Evolutionary conservation across 2,329 filamentous ascomycete species (phyloP).

Genomic region (Albifimbria verrucaria): DNA sequence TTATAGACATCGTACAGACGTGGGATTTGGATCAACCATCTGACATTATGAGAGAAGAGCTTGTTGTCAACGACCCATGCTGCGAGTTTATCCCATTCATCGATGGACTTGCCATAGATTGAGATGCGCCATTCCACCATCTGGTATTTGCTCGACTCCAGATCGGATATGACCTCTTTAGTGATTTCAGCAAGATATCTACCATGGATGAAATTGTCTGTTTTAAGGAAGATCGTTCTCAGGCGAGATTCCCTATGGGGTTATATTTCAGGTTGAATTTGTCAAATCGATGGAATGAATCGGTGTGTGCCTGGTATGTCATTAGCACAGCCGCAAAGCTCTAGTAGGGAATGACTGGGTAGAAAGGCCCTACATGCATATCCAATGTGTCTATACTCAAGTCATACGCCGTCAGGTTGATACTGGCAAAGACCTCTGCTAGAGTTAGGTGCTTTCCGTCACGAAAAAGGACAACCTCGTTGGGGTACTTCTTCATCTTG

Average conservation of each 20-base stretch:
- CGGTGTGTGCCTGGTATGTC: slow-evolving; percentile 72
- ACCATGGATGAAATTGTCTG: slow-evolving; percentile 95
- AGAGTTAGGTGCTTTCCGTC: slow-evolving; percentile 91
- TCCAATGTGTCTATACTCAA: slow-evolving; percentile 97
- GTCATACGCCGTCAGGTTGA: slow-evolving; percentile 96
- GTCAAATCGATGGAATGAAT: slow-evolving; percentile 98
- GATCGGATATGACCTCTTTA: slow-evolving; percentile 93
- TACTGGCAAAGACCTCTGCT: slow-evolving; percentile 92
- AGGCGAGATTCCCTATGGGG: slow-evolving; percentile 93
- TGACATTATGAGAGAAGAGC: slow-evolving; percentile 93
- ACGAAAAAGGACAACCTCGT: slow-evolving; percentile 88
- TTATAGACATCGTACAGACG: slow-evolving; percentile 96
- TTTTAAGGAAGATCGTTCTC: slow-evolving; percentile 98
- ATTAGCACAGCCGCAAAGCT: slow-evolving; percentile 3
- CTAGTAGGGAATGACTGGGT: background rate
- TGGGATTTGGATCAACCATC: slow-evolving; percentile 94
- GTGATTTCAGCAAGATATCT: slow-evolving; percentile 96
- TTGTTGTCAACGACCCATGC: slow-evolving; percentile 98
- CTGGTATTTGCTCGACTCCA: slow-evolving; percentile 98
- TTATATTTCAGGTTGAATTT: slow-evolving; percentile 99
- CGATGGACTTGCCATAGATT: slow-evolving; percentile 85
- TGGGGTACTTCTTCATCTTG: slow-evolving; percentile 98
- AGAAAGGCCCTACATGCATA: slow-evolving; percentile 74
- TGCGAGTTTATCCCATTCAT: slow-evolving; percentile 97
- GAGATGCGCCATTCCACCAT: slow-evolving; percentile 99